These are phyloP conservation scores for Malus hybrid DNA, from an alignment of 331 rosid genomes.

Conservation along the genomic window DNA sequence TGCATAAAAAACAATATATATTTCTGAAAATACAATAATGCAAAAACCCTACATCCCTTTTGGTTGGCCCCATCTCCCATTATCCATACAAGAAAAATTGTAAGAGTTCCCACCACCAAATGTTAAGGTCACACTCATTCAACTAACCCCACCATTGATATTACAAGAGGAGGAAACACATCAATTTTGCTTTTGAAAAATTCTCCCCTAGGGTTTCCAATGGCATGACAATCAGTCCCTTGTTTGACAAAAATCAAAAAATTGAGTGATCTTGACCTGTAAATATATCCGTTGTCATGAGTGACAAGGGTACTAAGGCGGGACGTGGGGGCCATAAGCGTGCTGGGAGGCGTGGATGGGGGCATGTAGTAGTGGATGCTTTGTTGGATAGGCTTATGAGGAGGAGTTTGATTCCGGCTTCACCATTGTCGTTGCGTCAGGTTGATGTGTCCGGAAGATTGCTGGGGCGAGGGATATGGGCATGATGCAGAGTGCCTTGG, in stretches of 20 bases:
- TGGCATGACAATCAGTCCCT: slow-evolving; percentile 29
- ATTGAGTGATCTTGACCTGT: not conserved
- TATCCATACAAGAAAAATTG: slow-evolving; percentile 24
- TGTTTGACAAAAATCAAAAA: slow-evolving; percentile 34
- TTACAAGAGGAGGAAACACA: slow-evolving; percentile 21
- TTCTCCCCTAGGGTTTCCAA: slow-evolving; percentile 26
- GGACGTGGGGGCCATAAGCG: slow-evolving; percentile 10
- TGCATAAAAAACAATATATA: slow-evolving; percentile 15
- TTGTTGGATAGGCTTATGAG: slow-evolving; percentile 26
- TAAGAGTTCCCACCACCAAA: slow-evolving; percentile 41
- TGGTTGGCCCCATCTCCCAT: slow-evolving; percentile 49
- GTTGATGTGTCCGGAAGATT: slow-evolving; percentile 63
- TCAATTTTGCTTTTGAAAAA: slow-evolving; percentile 33
- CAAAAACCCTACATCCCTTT: slow-evolving; percentile 28
- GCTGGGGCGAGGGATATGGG: slow-evolving; percentile 95
- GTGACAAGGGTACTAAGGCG: slow-evolving; percentile 20
- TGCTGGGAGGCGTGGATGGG: slow-evolving; percentile 4
- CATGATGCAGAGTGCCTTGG: slow-evolving; percentile 97
- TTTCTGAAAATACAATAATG: slow-evolving; percentile 44
- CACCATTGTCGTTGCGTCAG: slow-evolving; percentile 40
- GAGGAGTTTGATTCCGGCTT: slow-evolving; percentile 73
- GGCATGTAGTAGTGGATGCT: slow-evolving; percentile 10
- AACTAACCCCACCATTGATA: slow-evolving; percentile 54
- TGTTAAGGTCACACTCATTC: slow-evolving; percentile 33
- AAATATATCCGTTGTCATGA: not conserved